Evolutionary conservation across 495 filamentous ascomycete species (phyloP), one percentile per base, ranked within the genome.

Genomic region (Trichoderma reesei): DNA sequence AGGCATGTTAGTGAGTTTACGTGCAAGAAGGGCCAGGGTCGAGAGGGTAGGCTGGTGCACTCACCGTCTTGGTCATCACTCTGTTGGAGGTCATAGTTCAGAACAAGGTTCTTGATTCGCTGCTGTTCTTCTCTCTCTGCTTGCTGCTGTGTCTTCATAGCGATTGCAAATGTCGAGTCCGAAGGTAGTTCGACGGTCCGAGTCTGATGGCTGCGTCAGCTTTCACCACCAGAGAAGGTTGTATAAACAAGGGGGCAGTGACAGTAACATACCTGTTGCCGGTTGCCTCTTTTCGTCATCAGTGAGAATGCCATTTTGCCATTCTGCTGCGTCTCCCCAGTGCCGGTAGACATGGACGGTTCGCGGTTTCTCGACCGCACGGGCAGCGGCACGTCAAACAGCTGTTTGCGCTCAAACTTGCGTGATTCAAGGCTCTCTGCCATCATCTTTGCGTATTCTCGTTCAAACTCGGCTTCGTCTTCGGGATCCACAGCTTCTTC

Each of bases 371-470:
- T 88, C 14, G 89, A 82, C 65, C 90, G 85, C 74, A 99, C 92
- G 1, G 94, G 94, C 20, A 99, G 72, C 1, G 95, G 91, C 38
- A 98, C 89, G 70, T 99, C 94, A 71, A 99, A 96, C 51, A 95
- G 78, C 39, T 87, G 86, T 74, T 96, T 97, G 54, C 94, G 90
- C 69, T 99, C 93, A 67, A 95, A 94, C 68, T 93, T 94, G 62
- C 95, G 83, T 8, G 91, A 90, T 42, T 98, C 95, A 72, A 95
- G 76, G 78, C 92, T 96, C 70, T 99, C 94, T 66, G 92, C 82
- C 95, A 98, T 97, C 86, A 99, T 90, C 75, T 97, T 98, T 18
- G 95, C 92, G 73, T 95, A 91, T 76, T 98, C 94, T 69, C 94
- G 90, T 69, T 98, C 95, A 69, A 99, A 99, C 42, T 99, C 95